Percentiles rank a stretch among this genome's conserved stretches.
Evolutionary conservation across 208 protist genomes (phyloP).

Genomic region (Trypanosoma congolense): DNA sequence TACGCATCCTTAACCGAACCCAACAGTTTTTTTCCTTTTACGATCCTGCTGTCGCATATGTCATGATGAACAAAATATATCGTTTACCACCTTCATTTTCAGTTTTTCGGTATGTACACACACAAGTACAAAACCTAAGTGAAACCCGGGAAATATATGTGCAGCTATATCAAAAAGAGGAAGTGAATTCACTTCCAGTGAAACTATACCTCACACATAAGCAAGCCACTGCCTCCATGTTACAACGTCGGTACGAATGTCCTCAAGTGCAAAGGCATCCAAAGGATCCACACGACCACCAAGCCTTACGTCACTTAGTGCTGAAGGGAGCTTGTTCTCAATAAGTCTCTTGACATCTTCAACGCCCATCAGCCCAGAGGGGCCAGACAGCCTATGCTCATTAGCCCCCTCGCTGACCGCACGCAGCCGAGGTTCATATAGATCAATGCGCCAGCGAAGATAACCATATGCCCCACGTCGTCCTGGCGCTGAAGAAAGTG

Average conservation of each 20-base stretch:
- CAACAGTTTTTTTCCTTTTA: too few species aligned
- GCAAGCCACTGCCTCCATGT: conserved; percentile 68
- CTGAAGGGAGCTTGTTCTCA: conserved; percentile 30
- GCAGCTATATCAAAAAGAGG: too few species aligned
- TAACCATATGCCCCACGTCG: conserved; percentile 65
- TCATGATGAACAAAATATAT: too few species aligned
- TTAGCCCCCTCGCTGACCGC: not conserved
- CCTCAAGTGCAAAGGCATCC: conserved; percentile 43
- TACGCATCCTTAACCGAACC: too few species aligned
- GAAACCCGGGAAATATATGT: too few species aligned
- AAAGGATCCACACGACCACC: conserved; percentile 42
- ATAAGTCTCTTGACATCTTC: conserved; percentile 51
- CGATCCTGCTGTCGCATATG: too few species aligned
- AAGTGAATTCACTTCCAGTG: too few species aligned
- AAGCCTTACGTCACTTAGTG: conserved; percentile 51
- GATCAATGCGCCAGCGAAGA: conserved; percentile 71
- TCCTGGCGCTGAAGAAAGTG: conserved; percentile 22
- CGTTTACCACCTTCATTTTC: too few species aligned
- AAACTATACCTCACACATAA: conserved; percentile 29
- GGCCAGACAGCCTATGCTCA: conserved; percentile 12
- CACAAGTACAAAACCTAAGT: too few species aligned
- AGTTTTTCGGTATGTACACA: too few species aligned
- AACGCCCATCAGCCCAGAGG: conserved; percentile 29
- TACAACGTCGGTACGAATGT: conserved; percentile 53
- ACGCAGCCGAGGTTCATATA: conserved; percentile 42